These are phyloP conservation scores for Symmetrospora coprosmae DNA, from an alignment of 768 basidiomycete genomes.

Conservation along the genomic window DNA sequence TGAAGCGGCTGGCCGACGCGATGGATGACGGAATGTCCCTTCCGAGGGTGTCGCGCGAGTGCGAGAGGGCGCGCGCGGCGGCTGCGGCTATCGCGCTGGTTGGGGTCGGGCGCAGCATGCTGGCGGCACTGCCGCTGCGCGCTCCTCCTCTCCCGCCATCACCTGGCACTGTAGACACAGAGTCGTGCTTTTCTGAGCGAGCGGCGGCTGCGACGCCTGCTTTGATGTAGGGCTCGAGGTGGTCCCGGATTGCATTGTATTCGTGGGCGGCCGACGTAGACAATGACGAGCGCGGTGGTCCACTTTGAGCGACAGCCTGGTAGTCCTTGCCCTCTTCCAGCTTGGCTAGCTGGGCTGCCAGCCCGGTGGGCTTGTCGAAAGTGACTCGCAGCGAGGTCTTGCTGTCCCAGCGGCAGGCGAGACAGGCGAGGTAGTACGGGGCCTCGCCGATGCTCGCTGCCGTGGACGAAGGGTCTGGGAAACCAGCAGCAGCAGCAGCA, in stretches of 20 bases:
- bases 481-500: neutral
- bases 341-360: conserved; percentile 86
- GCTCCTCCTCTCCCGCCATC: too few relatives aligned
- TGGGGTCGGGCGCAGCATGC: conserved; percentile 16
- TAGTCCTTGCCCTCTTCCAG: conserved; percentile 77
- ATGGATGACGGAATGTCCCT: conserved; percentile 48
- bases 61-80: conserved; percentile 51
- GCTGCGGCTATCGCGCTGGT: conserved; percentile 42
- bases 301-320: too few relatives aligned
- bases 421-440: conserved; percentile 81
- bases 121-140: conserved; percentile 19
- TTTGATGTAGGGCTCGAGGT: conserved; percentile 78
- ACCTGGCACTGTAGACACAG: neutral
- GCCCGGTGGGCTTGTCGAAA: conserved; percentile 91
- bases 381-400: conserved; percentile 65
- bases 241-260: conserved; percentile 80
- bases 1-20: conserved; percentile 25
- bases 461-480: conserved; percentile 37
- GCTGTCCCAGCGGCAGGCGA: conserved; percentile 89
- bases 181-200: neutral
- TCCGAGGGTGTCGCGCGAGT: conserved; percentile 72
- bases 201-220: conserved; percentile 39
- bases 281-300: too few relatives aligned
- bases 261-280: conserved; percentile 82
- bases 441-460: conserved; percentile 52